phyloP scores from a whole-genome alignment of 495 filamentous ascomycete genomes.

The Daldinia grandis region DNA sequence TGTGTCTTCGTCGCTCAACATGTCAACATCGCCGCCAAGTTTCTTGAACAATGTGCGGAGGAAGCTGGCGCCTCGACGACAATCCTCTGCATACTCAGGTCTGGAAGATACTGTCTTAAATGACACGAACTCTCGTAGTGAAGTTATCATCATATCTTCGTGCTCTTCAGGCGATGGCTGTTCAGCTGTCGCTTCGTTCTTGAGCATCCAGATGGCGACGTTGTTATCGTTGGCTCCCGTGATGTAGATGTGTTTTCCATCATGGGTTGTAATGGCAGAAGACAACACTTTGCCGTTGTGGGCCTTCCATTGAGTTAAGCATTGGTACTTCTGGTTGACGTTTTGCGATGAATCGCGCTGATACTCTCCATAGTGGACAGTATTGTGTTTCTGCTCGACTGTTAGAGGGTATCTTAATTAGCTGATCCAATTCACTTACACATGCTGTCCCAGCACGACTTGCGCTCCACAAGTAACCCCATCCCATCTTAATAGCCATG shows the following conservation, averaged over 20 bases:
- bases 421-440: constrained; percentile 58
- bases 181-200: constrained; percentile 59
- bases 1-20: constrained; percentile 76
- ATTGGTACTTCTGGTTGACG: constrained; percentile 90
- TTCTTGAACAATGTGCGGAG: constrained; percentile 88
- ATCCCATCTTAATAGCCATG: constrained; percentile 82
- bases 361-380: constrained; percentile 63
- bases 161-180: constrained; percentile 45
- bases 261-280: constrained; percentile 74
- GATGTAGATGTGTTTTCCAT: constrained; percentile 78
- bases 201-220: constrained; percentile 86
- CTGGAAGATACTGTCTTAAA: constrained; percentile 91
- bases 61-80: constrained; percentile 89
- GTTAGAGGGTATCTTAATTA: constrained; percentile 19
- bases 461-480: constrained; percentile 84
- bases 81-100: constrained; percentile 84
- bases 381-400: constrained; percentile 61
- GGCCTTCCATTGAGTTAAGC: constrained; percentile 81
- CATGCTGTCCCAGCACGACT: constrained; percentile 80
- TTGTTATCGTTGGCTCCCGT: constrained; percentile 95
- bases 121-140: constrained; percentile 82
- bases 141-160: constrained; percentile 80
- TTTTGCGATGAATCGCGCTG: constrained; percentile 61
- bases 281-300: constrained; percentile 88
- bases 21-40: constrained; percentile 85